phyloP scores from a whole-genome alignment of 305 asterid genomes.

The Striga hermonthica region DNA sequence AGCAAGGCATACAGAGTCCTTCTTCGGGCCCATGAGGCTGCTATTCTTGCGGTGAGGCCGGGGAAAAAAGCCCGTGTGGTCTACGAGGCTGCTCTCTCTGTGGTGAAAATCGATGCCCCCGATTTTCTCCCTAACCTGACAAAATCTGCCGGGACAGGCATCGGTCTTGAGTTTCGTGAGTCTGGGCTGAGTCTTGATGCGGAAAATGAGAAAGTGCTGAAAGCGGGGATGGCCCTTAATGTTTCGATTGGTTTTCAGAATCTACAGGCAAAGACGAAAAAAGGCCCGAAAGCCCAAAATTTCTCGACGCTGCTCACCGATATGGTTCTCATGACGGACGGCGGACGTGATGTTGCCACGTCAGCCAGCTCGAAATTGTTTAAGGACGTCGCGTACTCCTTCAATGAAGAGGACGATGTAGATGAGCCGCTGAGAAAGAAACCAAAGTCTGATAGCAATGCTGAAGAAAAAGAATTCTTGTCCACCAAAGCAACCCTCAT shows the following conservation, averaged over 20 bases:
- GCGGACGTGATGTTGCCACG: slow-evolving; percentile 48
- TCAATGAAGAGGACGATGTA: slow-evolving; percentile 41
- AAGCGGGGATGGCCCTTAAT: slow-evolving; percentile 67
- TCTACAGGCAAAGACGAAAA: slow-evolving; percentile 40
- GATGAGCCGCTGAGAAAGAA: slow-evolving; percentile 40
- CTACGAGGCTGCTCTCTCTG: slow-evolving; percentile 55
- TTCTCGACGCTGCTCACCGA: slow-evolving; percentile 64
- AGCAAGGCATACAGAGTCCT: slow-evolving; percentile 73
- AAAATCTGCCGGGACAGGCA: slow-evolving; percentile 78
- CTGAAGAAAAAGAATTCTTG: slow-evolving; percentile 25
- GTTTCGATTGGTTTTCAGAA: slow-evolving; percentile 73
- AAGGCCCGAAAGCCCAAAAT: slow-evolving; percentile 41
- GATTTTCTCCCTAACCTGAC: slow-evolving; percentile 52
- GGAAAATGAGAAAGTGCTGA: slow-evolving; percentile 51
- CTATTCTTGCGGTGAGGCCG: slow-evolving; percentile 59
- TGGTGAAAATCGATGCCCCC: slow-evolving; percentile 66
- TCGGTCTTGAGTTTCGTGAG: slow-evolving; percentile 82
- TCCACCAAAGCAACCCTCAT: slow-evolving; percentile 64
- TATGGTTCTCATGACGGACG: slow-evolving; percentile 49
- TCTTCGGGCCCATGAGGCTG: slow-evolving; percentile 70
- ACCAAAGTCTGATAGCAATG: slow-evolving; percentile 31
- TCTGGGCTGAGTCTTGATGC: slow-evolving; percentile 54
- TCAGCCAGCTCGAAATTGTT: slow-evolving; percentile 44
- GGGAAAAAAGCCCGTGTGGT: slow-evolving; percentile 52
- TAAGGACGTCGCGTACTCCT: slow-evolving; percentile 54